A percentile compares a stretch with the other conserved stretches of the same genome.
Conservation (phyloP, 257 asterid species). For the Solanum tarapatanum region DNA sequence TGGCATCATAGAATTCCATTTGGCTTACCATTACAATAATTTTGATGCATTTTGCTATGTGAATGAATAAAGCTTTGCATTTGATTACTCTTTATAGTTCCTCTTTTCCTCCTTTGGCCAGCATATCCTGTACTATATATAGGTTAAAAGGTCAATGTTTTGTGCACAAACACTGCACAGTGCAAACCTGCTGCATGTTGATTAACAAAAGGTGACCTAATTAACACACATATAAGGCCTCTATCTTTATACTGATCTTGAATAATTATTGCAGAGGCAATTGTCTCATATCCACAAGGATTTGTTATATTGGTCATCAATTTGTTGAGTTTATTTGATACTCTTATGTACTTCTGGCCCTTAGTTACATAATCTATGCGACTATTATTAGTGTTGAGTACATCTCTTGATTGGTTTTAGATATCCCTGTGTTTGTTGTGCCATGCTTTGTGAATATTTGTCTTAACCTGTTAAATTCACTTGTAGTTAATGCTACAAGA, state of each 20-base stretch:
- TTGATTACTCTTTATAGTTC: background rate
- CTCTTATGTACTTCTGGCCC: background rate
- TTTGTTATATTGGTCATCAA: background rate
- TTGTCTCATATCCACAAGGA: background rate
- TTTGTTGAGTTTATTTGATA: background rate
- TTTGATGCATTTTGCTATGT: background rate
- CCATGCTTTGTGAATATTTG: background rate
- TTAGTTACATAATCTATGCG: background rate
- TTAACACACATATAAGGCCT: background rate
- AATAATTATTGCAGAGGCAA: background rate
- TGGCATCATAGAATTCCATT: background rate
- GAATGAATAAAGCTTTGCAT: background rate
- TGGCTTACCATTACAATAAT: background rate
- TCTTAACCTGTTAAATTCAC: background rate
- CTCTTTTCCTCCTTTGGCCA: background rate
- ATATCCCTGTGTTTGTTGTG: background rate
- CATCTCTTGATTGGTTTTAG: background rate
- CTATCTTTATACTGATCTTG: background rate
- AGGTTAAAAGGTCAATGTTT: background rate
- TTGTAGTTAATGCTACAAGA: background rate
- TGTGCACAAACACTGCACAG: background rate
- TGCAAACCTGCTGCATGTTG: background rate
- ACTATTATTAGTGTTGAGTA: background rate
- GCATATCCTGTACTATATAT: background rate
- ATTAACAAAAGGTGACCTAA: background rate